These are phyloP conservation scores for Stephania yunnanensis DNA, from an alignment of 164 flowering plant species.

Conservation along the genomic window DNA sequence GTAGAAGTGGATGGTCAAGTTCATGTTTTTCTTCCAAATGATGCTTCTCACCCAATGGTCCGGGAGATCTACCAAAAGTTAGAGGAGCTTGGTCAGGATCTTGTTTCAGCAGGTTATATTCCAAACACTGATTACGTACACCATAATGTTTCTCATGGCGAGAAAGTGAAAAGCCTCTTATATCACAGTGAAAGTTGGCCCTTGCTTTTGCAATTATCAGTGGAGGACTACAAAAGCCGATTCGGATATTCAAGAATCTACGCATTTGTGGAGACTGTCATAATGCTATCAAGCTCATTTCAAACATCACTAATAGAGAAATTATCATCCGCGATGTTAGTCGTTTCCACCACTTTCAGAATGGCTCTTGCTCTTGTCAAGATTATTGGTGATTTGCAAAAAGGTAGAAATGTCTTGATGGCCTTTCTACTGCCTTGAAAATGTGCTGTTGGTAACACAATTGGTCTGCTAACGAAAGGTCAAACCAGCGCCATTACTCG, in stretches of 20 bases:
- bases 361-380: slow-evolving; percentile 13
- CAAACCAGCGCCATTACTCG: not conserved
- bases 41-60: slow-evolving; percentile 42
- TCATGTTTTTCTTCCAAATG: slow-evolving; percentile 46
- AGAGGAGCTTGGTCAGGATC: slow-evolving; percentile 31
- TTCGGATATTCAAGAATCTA: slow-evolving; percentile 41
- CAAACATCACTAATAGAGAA: slow-evolving; percentile 29
- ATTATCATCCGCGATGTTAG: slow-evolving; percentile 39
- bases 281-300: slow-evolving; percentile 40
- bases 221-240: slow-evolving; percentile 17
- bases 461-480: not conserved
- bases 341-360: slow-evolving; percentile 40
- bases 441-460: not conserved
- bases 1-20: slow-evolving; percentile 41
- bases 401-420: not conserved
- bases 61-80: slow-evolving; percentile 37
- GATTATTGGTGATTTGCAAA: slow-evolving; percentile 12
- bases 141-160: slow-evolving; percentile 34
- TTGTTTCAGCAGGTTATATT: slow-evolving; percentile 34
- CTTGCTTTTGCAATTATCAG: slow-evolving; percentile 45
- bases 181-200: slow-evolving; percentile 54
- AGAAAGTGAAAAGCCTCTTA: slow-evolving; percentile 34
- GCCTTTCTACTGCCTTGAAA: not conserved
- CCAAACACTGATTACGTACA: slow-evolving; percentile 38
- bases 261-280: slow-evolving; percentile 20